phyloP scores from a whole-genome alignment of 1,139 yeast genomes.

The Blastobotrys apis region DNA sequence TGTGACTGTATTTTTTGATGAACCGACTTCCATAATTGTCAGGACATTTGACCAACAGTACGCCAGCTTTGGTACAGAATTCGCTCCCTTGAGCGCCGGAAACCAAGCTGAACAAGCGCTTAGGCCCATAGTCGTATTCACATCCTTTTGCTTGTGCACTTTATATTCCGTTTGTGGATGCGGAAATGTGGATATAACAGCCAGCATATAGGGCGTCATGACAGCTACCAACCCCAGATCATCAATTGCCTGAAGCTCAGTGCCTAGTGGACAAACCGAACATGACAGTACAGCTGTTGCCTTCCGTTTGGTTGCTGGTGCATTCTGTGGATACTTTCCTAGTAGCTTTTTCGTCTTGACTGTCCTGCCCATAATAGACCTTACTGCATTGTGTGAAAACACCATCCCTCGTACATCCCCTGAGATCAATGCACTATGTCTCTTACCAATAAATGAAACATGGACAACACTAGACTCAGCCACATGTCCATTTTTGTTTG shows the following conservation, averaged over 20 bases:
- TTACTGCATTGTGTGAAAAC: constrained; percentile 55
- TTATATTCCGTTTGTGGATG: constrained; percentile 51
- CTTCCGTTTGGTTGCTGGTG: constrained; percentile 17
- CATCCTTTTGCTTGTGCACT: constrained; percentile 44
- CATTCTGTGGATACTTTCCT: constrained; percentile 43
- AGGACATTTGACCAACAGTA: constrained; percentile 62
- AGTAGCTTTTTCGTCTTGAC: constrained; percentile 49
- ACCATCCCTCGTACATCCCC: constrained; percentile 58
- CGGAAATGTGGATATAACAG: constrained; percentile 55
- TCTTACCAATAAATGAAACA: constrained; percentile 51
- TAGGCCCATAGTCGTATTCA: constrained; percentile 35
- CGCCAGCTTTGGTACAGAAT: constrained; percentile 42
- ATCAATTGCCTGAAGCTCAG: constrained; percentile 50
- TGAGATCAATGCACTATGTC: constrained; percentile 56
- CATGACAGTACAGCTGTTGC: constrained; percentile 41
- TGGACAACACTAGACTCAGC: constrained; percentile 44
- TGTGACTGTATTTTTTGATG: constrained; percentile 40
- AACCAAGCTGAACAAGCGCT: constrained; percentile 59
- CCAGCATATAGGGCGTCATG: constrained; percentile 49
- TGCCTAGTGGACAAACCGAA: constrained; percentile 52
- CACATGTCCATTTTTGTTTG: constrained; percentile 50
- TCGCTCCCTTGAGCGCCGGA: constrained; percentile 38
- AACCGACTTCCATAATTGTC: constrained; percentile 51
- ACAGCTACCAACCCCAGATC: constrained; percentile 57
- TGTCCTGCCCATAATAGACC: constrained; percentile 50